Evolutionary conservation across 2,329 filamentous ascomycete species (phyloP).

Genomic region (Epichloe scottii): DNA sequence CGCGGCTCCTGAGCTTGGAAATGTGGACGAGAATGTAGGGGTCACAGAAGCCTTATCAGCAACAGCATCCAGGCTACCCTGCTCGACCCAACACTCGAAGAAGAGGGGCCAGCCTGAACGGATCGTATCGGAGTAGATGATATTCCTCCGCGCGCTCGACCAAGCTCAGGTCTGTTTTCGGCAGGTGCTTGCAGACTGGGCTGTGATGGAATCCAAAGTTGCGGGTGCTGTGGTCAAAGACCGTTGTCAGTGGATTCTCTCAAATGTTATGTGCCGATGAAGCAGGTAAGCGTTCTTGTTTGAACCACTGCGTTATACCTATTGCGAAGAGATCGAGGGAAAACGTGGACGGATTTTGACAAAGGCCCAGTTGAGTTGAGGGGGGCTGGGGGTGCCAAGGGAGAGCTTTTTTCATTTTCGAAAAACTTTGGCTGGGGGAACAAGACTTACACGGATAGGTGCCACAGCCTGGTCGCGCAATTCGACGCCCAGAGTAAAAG

Average conservation of each 20-base stretch:
- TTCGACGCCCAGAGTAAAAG: slow-evolving; percentile 67
- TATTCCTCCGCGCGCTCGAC: slow-evolving; percentile 21
- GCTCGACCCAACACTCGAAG: slow-evolving; percentile 54
- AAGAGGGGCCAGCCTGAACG: slow-evolving; percentile 44
- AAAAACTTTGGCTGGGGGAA: slow-evolving; percentile 4
- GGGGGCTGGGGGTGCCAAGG: slow-evolving; percentile 46
- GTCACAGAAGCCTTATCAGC: not conserved
- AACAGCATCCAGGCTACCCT: slow-evolving; percentile 3
- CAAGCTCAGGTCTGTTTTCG: slow-evolving; percentile 16
- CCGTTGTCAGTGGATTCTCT: slow-evolving; percentile 2
- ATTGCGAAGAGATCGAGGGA: too few species aligned
- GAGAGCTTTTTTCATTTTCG: not conserved
- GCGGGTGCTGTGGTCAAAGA: slow-evolving; percentile 33
- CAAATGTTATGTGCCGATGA: not conserved
- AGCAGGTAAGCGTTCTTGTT: too few species aligned
- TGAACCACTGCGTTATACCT: not conserved
- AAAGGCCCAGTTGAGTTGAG: slow-evolving; percentile 12
- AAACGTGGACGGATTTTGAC: too few species aligned
- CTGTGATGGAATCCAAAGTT: slow-evolving; percentile 47
- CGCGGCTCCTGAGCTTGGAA: not conserved
- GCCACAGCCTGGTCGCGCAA: slow-evolving; percentile 46
- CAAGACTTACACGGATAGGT: slow-evolving; percentile 40
- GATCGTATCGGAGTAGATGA: slow-evolving; percentile 38
- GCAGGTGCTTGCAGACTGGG: slow-evolving; percentile 29
- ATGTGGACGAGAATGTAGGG: not conserved